phyloP scores from a whole-genome alignment of 306 rosid genomes.

The Cucumis sativus region Cucumber_9930_V3 NC_026660.2:27516501-27517000 shows the following conservation, averaged over 20 bases:
- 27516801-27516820: constrained; percentile 32
- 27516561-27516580: constrained; percentile 36
- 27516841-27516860: constrained; percentile 50
- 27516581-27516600: constrained; percentile 13
- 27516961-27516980: constrained; percentile 89
- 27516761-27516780: constrained; percentile 19
- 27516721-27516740: constrained; percentile 35
- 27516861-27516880: constrained; percentile 26
- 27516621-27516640: constrained; percentile 15
- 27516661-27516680: constrained; percentile 51
- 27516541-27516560: constrained; percentile 36
- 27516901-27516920: constrained; percentile 49
- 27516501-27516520: constrained; percentile 20
- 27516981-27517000: constrained; percentile 66
- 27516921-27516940: constrained; percentile 57
- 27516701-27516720: constrained; percentile 33
- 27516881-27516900: constrained; percentile 38
- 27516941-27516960: constrained; percentile 74
- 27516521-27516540: constrained; percentile 31
- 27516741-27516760: constrained; percentile 36
- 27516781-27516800: constrained; percentile 19
- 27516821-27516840: constrained; percentile 65
- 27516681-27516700: constrained; percentile 28
- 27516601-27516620: constrained; percentile 11
- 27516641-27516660: constrained; percentile 35